These are phyloP conservation scores for Quercus phellos DNA, from an alignment of 331 rosid species.

Conservation along the genomic window DNA sequence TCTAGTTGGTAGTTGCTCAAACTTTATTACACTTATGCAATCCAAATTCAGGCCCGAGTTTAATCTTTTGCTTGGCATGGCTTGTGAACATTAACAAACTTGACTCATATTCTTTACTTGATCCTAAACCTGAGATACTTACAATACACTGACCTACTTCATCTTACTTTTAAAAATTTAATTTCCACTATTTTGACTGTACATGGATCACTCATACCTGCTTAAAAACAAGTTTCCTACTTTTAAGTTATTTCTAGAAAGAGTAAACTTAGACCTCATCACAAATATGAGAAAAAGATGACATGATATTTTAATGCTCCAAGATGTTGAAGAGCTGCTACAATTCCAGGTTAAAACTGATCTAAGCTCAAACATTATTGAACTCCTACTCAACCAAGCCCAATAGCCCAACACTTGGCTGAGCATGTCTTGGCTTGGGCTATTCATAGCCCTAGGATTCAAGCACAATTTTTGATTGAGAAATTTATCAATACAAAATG, in stretches of 20 bases:
- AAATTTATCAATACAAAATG: not conserved
- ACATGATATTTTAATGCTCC: not conserved
- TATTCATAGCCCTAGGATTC: not conserved
- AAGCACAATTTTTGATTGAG: not conserved
- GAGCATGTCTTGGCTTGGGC: not conserved
- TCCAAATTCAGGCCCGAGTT: slow-evolving; percentile 7
- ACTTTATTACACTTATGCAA: not conserved
- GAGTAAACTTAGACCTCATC: not conserved
- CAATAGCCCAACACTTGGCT: not conserved
- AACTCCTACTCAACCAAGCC: not conserved
- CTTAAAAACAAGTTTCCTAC: not conserved
- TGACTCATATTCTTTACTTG: not conserved
- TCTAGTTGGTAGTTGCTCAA: too few species aligned
- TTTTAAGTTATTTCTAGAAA: not conserved
- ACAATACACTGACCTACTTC: not conserved
- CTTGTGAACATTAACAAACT: not conserved
- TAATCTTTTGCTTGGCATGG: not conserved
- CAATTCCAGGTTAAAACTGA: not conserved
- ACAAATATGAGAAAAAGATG: not conserved
- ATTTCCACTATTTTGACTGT: not conserved
- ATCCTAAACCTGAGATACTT: not conserved
- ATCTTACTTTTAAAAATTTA: not conserved
- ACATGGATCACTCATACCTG: not conserved
- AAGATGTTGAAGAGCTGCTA: not conserved
- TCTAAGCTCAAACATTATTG: not conserved